phyloP scores from a whole-genome alignment of 192 early-diverging fungal genomes.

The Coemansia sp. region DNA sequence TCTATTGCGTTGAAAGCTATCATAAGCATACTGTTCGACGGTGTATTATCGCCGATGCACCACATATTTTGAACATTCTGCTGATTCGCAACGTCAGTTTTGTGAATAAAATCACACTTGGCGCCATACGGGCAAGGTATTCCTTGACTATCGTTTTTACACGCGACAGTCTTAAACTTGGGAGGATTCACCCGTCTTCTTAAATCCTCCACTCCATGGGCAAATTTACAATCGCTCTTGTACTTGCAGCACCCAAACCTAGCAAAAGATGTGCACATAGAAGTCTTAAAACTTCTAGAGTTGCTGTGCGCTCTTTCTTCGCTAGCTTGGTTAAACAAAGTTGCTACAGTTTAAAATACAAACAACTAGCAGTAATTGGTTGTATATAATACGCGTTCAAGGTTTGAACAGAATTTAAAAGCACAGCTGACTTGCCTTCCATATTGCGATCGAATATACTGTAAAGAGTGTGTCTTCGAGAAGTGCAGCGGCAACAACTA shows the following conservation, averaged over 20 bases:
- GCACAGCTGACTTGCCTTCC: too few species aligned
- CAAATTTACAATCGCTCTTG: conserved; percentile 31
- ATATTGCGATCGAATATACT: too few species aligned
- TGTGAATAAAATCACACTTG: conserved; percentile 49
- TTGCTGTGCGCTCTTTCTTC: not conserved
- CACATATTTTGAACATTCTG: not conserved
- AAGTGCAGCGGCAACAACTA: too few species aligned
- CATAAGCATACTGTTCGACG: not conserved
- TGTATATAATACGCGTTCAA: not conserved
- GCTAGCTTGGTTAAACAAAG: not conserved
- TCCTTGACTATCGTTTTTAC: conserved; percentile 25
- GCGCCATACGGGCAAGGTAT: conserved; percentile 26
- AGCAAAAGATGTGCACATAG: conserved; percentile 22
- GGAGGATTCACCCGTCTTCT: conserved; percentile 22
- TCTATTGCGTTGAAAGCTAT: not conserved
- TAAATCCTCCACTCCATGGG: conserved; percentile 32
- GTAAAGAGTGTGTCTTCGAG: too few species aligned
- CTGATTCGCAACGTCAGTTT: not conserved
- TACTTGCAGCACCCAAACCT: conserved; percentile 13
- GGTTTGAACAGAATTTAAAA: too few species aligned
- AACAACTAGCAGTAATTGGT: not conserved
- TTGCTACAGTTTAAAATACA: not conserved
- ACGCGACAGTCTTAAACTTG: conserved; percentile 28
- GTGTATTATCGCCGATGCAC: not conserved
- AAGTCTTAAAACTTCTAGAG: conserved; percentile 31